phyloP scores from a whole-genome alignment of 495 filamentous ascomycete genomes.

The Achaetomiella virescens region DNA sequence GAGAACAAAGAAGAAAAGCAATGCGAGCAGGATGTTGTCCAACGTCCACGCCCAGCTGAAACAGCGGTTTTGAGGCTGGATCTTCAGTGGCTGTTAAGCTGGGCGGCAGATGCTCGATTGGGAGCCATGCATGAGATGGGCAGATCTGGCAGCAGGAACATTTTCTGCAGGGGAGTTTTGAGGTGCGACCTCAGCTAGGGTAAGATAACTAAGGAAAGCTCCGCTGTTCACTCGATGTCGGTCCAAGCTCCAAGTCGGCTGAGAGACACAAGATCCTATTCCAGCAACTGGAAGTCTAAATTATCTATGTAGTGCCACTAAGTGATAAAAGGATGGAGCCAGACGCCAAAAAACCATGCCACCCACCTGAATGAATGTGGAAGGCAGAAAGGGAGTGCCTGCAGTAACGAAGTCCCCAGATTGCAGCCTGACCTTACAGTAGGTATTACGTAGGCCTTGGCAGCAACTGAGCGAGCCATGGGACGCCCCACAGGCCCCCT shows the following conservation, averaged over 20 bases:
- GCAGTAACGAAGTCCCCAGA: background rate
- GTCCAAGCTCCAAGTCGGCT: too few species aligned
- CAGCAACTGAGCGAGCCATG: too few species aligned
- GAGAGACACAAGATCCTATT: too few species aligned
- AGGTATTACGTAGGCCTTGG: too few species aligned
- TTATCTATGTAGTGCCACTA: too few species aligned
- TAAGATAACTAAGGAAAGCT: too few species aligned
- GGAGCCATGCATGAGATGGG: background rate
- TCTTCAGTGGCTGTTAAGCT: background rate
- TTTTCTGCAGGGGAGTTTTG: background rate
- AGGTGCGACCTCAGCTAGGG: too few species aligned
- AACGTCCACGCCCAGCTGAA: constrained; percentile 1
- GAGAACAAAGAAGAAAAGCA: background rate
- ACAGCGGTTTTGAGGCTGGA: background rate
- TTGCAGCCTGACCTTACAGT: background rate
- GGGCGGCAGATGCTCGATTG: background rate
- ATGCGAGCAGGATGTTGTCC: background rate
- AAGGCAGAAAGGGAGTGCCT: background rate
- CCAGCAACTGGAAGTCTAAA: too few species aligned
- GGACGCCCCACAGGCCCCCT: too few species aligned
- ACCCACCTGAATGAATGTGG: background rate
- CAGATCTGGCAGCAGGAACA: background rate
- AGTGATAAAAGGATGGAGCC: background rate
- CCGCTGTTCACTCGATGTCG: too few species aligned
- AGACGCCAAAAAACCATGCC: background rate